A percentile compares a stretch with the other conserved stretches of the same genome.
Conservation (phyloP, 2,329 filamentous ascomycete species). For the Alternaria triticimaculans region DNA sequence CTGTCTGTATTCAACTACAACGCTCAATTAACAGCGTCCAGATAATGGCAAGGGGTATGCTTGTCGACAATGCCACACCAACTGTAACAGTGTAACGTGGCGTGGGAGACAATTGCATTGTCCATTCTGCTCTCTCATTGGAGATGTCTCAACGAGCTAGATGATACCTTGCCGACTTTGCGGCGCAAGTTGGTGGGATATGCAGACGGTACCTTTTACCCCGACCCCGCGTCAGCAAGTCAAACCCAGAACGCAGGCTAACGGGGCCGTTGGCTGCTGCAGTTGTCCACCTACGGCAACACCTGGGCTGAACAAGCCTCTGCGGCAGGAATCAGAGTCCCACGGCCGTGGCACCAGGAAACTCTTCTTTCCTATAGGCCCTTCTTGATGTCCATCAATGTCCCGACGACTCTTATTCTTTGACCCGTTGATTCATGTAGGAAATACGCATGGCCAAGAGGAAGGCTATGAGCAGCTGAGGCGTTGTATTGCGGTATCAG, state of each 20-base stretch:
- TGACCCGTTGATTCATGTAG: background rate
- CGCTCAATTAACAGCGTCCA: background rate
- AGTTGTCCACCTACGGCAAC: slow-evolving; percentile 1
- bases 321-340: background rate
- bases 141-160: slow-evolving; percentile 13
- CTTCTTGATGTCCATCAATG: background rate
- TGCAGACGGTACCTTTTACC: slow-evolving; percentile 21
- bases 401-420: background rate
- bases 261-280: slow-evolving; percentile 9
- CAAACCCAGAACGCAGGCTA: slow-evolving; percentile 11
- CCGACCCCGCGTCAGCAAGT: slow-evolving; percentile 33
- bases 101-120: slow-evolving; percentile 7
- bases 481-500: background rate
- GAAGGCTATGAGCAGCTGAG: background rate
- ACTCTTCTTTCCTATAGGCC: background rate
- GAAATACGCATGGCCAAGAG: background rate
- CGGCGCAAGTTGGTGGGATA: slow-evolving; percentile 5
- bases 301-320: slow-evolving; percentile 9
- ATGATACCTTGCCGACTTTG: slow-evolving; percentile 4
- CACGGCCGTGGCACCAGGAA: slow-evolving; percentile 4
- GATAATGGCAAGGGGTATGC: slow-evolving; percentile 3
- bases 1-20: background rate
- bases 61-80: background rate
- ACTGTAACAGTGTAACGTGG: slow-evolving; percentile 3
- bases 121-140: slow-evolving; percentile 10